phyloP scores from a whole-genome alignment of 352 stramenopile genomes.

The Phytopythium montanum region DNA sequence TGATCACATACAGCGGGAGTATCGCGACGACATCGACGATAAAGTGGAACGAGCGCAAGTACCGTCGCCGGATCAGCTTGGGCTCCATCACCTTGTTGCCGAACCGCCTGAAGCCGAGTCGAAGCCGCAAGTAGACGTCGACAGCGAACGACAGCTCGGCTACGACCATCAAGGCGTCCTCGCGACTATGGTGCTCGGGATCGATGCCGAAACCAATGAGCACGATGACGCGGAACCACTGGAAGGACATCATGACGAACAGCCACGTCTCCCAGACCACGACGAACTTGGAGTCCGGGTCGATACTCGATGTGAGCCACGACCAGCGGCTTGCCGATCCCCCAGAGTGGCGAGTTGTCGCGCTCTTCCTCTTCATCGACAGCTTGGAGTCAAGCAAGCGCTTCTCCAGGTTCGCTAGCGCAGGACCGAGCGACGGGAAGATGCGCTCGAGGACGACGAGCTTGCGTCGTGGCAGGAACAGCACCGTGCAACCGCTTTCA shows the following conservation, averaged over 20 bases:
- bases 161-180: slow-evolving; percentile 19
- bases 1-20: slow-evolving; percentile 37
- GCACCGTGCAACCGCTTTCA: slow-evolving; percentile 40
- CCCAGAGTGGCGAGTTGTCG: background rate
- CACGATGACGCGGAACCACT: slow-evolving; percentile 35
- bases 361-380: slow-evolving; percentile 15
- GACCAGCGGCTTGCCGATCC: too few species aligned
- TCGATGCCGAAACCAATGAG: slow-evolving; percentile 32
- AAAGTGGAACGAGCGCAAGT: slow-evolving; percentile 36
- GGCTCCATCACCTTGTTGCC: slow-evolving; percentile 61
- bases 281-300: slow-evolving; percentile 28
- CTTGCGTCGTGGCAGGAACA: slow-evolving; percentile 39
- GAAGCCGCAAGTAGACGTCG: slow-evolving; percentile 40
- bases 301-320: slow-evolving; percentile 12
- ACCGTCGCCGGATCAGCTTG: slow-evolving; percentile 27
- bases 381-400: slow-evolving; percentile 38
- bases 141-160: slow-evolving; percentile 34
- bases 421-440: slow-evolving; percentile 34
- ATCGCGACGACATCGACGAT: slow-evolving; percentile 33
- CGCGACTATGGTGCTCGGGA: background rate
- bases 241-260: slow-evolving; percentile 24
- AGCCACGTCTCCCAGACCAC: slow-evolving; percentile 27
- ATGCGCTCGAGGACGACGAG: slow-evolving; percentile 30
- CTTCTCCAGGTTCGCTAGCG: slow-evolving; percentile 36
- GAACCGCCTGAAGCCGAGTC: slow-evolving; percentile 45